These are phyloP conservation scores for Corinectria fuckeliana DNA, from an alignment of 2,329 filamentous ascomycete species.

Conservation along the genomic window DNA sequence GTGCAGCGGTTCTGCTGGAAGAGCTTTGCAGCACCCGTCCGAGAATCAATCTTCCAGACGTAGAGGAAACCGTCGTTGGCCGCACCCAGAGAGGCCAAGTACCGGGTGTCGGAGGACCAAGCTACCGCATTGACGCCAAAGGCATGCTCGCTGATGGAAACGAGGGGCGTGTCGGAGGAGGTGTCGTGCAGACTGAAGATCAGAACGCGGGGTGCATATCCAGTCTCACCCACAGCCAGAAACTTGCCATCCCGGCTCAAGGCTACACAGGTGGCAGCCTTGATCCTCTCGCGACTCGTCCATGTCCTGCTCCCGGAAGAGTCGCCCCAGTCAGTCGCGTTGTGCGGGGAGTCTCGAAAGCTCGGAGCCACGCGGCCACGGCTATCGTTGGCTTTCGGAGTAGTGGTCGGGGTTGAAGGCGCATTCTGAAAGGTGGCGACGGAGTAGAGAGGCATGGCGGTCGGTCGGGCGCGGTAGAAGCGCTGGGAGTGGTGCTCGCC, in stretches of 20 bases:
- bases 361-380: slow-evolving; percentile 60
- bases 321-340: slow-evolving; percentile 64
- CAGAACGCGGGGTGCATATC: slow-evolving; percentile 88
- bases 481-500: slow-evolving; percentile 74
- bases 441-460: slow-evolving; percentile 71
- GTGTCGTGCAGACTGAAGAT: slow-evolving; percentile 86
- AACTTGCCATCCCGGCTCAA: slow-evolving; percentile 87
- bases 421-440: slow-evolving; percentile 59
- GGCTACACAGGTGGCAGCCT: slow-evolving; percentile 89
- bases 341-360: slow-evolving; percentile 56
- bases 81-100: slow-evolving; percentile 85
- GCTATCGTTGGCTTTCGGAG: slow-evolving; percentile 69
- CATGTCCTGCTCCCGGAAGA: slow-evolving; percentile 73
- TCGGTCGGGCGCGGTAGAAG: slow-evolving; percentile 88
- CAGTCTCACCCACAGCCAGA: slow-evolving; percentile 92
- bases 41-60: slow-evolving; percentile 86
- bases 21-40: slow-evolving; percentile 78
- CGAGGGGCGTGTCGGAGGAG: slow-evolving; percentile 81
- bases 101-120: slow-evolving; percentile 87
- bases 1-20: slow-evolving; percentile 92
- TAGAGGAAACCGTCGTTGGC: slow-evolving; percentile 94
- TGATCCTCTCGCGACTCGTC: slow-evolving; percentile 91
- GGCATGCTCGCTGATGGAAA: slow-evolving; percentile 86
- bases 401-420: slow-evolving; percentile 57
- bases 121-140: slow-evolving; percentile 88